A percentile compares a stretch with the other conserved stretches of the same genome.
phyloP scores from a whole-genome alignment of 495 filamentous ascomycete species.

The Penicillium robsamsonii region DNA sequence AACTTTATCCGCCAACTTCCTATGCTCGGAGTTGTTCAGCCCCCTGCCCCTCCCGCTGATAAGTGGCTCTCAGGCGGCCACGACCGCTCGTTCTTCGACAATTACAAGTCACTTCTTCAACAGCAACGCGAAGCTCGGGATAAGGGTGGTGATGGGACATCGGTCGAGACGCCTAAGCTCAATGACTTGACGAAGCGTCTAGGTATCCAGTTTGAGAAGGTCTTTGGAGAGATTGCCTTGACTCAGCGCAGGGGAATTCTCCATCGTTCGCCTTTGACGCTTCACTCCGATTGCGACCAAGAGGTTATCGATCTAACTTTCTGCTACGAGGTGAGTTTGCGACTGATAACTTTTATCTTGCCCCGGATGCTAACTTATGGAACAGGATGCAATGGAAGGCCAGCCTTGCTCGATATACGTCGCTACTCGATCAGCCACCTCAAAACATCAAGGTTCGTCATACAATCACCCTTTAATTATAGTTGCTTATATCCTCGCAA shows the following conservation, averaged over 20 bases:
- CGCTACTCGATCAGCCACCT: slow-evolving; percentile 31
- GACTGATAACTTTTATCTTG: background rate
- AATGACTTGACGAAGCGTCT: slow-evolving; percentile 52
- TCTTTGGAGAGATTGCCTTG: slow-evolving; percentile 57
- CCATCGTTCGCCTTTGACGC: slow-evolving; percentile 47
- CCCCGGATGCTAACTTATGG: background rate
- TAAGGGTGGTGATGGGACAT: slow-evolving; percentile 23
- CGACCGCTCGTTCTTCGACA: slow-evolving; percentile 48
- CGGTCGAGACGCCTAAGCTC: slow-evolving; percentile 47
- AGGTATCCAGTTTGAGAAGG: slow-evolving; percentile 50
- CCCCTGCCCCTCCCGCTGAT: slow-evolving; percentile 25
- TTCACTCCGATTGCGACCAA: slow-evolving; percentile 44
- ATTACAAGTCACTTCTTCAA: slow-evolving; percentile 40
- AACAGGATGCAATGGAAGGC: slow-evolving; percentile 22
- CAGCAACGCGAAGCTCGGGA: slow-evolving; percentile 29
- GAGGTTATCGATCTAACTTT: slow-evolving; percentile 37
- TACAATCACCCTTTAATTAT: background rate
- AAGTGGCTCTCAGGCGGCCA: slow-evolving; percentile 43
- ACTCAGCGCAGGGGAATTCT: slow-evolving; percentile 57
- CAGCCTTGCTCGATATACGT: slow-evolving; percentile 38
- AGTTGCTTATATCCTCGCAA: background rate
- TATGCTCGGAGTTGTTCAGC: slow-evolving; percentile 36
- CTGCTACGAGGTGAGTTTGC: slow-evolving; percentile 34
- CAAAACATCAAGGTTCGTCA: slow-evolving; percentile 36
- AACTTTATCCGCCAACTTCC: slow-evolving; percentile 46